Percentiles rank a stretch among this genome's conserved stretches.
Conservation (phyloP, 495 filamentous ascomycete species). For the Penicillium odoratum region DNA sequence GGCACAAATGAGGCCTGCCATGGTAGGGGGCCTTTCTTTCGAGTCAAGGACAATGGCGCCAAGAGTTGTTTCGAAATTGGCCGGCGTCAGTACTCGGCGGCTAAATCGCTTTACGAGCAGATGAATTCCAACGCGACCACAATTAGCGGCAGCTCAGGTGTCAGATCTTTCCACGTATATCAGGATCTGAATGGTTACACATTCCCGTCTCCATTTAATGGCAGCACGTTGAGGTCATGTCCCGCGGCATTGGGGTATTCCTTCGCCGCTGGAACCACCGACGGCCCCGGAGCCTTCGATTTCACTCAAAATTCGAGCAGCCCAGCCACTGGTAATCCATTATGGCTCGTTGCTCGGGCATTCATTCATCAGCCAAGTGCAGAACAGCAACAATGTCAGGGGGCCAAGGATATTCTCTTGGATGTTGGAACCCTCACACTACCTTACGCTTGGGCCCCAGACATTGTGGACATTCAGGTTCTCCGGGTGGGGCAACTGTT, state of each 20-base stretch:
- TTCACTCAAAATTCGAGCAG: constrained; percentile 85
- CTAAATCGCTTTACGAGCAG: constrained; percentile 60
- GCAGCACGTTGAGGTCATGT: constrained; percentile 70
- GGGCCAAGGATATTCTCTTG: constrained; percentile 82
- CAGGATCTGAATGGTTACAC: constrained; percentile 72
- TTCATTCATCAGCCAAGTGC: constrained; percentile 69
- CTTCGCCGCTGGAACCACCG: constrained; percentile 92
- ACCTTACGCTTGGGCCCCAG: constrained; percentile 90
- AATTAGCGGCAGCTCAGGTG: constrained; percentile 53
- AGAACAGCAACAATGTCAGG: constrained; percentile 76
- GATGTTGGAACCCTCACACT: constrained; percentile 78
- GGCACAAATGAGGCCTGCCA: constrained; percentile 77
- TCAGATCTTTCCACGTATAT: constrained; percentile 73
- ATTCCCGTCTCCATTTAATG: constrained; percentile 73
- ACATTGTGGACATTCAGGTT: constrained; percentile 89
- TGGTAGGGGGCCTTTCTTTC: constrained; percentile 81
- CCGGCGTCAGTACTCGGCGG: constrained; percentile 62
- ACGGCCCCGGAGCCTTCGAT: constrained; percentile 91
- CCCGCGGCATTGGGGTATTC: constrained; percentile 91
- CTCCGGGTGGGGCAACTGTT: constrained; percentile 86
- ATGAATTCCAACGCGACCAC: constrained; percentile 46
- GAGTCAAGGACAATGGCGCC: constrained; percentile 65
- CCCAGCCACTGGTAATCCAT: constrained; percentile 69
- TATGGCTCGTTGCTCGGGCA: constrained; percentile 77
- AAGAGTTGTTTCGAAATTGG: constrained; percentile 76